Evolutionary conservation across 2,329 filamentous ascomycete genomes (phyloP).

Genomic region (Colletotrichum cordylinicola): DNA sequence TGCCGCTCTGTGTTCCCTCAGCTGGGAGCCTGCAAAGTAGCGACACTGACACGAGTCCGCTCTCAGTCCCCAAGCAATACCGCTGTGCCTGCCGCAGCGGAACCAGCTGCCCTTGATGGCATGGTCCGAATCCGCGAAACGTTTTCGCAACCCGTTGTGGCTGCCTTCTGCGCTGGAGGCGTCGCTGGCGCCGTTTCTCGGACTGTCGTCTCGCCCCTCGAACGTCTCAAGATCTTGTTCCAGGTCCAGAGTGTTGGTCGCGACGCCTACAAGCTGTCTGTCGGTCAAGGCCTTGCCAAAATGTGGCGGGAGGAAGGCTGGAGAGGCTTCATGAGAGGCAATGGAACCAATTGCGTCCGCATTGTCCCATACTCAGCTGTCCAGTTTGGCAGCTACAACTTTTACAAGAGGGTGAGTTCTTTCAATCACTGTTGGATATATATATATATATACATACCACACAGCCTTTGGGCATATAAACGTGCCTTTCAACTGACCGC

Average conservation of each 20-base stretch:
- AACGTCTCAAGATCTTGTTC: conserved; percentile 96
- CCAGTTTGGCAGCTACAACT: conserved; percentile 97
- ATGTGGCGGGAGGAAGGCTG: conserved; percentile 98
- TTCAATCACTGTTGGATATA: not conserved
- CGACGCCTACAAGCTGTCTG: conserved; percentile 92
- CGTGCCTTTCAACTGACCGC: conserved; percentile 1
- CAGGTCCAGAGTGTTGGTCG: conserved; percentile 91
- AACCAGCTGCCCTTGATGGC: not conserved
- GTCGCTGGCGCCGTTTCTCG: conserved; percentile 96
- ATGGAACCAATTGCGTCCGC: conserved; percentile 97
- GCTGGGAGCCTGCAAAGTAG: not conserved
- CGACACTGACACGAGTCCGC: not conserved
- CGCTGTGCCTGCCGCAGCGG: conserved; percentile 1
- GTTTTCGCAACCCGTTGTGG: conserved; percentile 82
- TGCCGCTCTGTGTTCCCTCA: no score
- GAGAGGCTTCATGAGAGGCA: conserved; percentile 96
- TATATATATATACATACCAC: not conserved
- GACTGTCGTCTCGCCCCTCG: conserved; percentile 94
- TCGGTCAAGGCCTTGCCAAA: conserved; percentile 86
- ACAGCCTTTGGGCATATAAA: not conserved
- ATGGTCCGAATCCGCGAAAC: conserved; percentile 46
- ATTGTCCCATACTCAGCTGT: conserved; percentile 98
- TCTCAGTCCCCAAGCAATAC: conserved; percentile 1
- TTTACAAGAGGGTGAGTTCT: conserved; percentile 81
- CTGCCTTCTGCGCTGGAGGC: conserved; percentile 93